Conservation (phyloP, 208 protist genomes). For the Trypanosomatidae sp. region DNA sequence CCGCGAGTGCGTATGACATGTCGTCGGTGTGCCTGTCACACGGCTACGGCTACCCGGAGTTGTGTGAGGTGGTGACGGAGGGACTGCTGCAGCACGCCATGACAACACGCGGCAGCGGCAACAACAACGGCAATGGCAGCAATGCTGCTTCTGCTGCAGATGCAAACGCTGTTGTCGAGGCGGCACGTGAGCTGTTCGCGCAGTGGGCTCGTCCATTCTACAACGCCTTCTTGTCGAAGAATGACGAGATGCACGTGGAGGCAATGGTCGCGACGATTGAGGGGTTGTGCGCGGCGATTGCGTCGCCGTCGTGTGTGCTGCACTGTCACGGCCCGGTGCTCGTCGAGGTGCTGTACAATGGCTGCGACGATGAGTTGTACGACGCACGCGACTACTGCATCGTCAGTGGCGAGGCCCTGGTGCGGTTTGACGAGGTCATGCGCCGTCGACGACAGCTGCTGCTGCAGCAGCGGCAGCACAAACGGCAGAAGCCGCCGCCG, state of each 20-base stretch:
- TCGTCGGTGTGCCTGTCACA: conserved; percentile 29
- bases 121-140: not conserved
- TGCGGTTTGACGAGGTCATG: conserved; percentile 43
- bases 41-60: conserved; percentile 27
- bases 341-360: conserved; percentile 57
- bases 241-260: conserved; percentile 21
- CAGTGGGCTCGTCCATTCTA: conserved; percentile 63
- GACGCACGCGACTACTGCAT: conserved; percentile 69
- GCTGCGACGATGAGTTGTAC: conserved; percentile 54
- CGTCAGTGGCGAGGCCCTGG: conserved; percentile 47
- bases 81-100: conserved; percentile 42
- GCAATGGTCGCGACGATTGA: conserved; percentile 64
- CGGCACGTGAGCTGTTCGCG: conserved; percentile 24
- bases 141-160: too few species aligned
- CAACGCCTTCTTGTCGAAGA: conserved; percentile 27
- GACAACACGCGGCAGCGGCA: conserved; percentile 4
- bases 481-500: not conserved
- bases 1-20: conserved; percentile 41
- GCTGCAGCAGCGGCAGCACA: conserved; percentile 4
- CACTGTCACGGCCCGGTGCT: conserved; percentile 29
- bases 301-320: conserved; percentile 22
- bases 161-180: conserved; percentile 5
- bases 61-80: conserved; percentile 67
- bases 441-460: conserved; percentile 9
- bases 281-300: conserved; percentile 39